Percentiles rank a stretch among this genome's conserved stretches.
Evolutionary conservation across 2,329 filamentous ascomycete genomes (phyloP).

Genomic region (Diaporthe sp.): DNA sequence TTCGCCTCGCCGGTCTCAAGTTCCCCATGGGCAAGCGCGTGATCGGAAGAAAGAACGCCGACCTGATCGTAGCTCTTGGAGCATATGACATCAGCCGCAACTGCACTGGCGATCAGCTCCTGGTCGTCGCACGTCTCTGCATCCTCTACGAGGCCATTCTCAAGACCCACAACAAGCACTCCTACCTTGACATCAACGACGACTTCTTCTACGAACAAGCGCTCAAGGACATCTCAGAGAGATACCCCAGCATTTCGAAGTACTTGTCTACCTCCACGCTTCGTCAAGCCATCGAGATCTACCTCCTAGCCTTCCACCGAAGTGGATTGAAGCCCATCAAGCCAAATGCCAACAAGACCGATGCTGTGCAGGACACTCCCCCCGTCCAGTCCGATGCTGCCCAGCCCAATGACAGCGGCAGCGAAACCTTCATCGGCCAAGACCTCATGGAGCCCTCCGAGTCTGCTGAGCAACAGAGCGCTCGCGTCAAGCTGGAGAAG

Average conservation of each 20-base stretch:
- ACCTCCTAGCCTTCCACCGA: neutral
- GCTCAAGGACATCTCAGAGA: neutral
- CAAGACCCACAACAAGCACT: neutral
- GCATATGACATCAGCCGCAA: neutral
- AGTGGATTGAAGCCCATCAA: neutral
- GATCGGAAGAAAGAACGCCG: neutral
- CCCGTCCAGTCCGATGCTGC: neutral
- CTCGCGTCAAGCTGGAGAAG: neutral
- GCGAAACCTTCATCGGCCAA: neutral
- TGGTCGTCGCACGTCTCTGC: neutral
- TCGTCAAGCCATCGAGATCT: neutral
- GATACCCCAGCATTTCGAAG: neutral
- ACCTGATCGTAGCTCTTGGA: neutral
- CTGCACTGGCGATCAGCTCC: too few relatives aligned
- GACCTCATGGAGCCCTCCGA: neutral
- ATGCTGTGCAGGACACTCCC: neutral
- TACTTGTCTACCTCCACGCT: neutral
- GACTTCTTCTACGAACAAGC: neutral
- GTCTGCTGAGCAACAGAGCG: neutral
- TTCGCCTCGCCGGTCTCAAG: neutral
- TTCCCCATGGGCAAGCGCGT: neutral
- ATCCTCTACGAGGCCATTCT: neutral
- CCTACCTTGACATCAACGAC: neutral
- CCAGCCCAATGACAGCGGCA: too few relatives aligned
- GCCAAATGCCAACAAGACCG: neutral